These are phyloP conservation scores for Butyriboletus loyo DNA, from an alignment of 768 basidiomycete genomes.

Conservation along the genomic window DNA sequence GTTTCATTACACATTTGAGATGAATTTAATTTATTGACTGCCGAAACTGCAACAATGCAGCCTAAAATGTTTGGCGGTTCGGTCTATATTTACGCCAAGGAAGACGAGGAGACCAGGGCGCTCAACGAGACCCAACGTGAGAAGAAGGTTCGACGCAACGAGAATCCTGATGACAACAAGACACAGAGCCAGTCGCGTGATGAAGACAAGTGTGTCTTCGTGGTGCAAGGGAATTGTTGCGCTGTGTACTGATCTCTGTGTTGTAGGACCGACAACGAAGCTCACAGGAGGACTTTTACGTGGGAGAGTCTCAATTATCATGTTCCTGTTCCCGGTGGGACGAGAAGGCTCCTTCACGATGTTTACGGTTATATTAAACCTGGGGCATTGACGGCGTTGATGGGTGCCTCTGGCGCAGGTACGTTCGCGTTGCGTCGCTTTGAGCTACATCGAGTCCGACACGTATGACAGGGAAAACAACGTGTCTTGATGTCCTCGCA, in stretches of 20 bases:
- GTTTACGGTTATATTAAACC: slow-evolving; percentile 81
- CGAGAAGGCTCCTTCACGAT: slow-evolving; percentile 63
- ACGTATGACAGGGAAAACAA: slow-evolving; percentile 59
- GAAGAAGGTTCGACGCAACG: slow-evolving; percentile 44
- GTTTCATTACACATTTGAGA: slow-evolving; percentile 6
- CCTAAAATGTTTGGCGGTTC: slow-evolving; percentile 36
- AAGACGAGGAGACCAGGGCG: slow-evolving; percentile 50
- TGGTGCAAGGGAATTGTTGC: neutral
- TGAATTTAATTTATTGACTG: neutral
- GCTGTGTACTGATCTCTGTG: neutral
- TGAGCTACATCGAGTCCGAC: neutral
- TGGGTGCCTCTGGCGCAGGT: slow-evolving; percentile 84
- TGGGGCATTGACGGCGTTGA: slow-evolving; percentile 83
- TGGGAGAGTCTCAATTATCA: slow-evolving; percentile 80
- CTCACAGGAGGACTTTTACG: slow-evolving; percentile 53
- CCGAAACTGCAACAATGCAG: slow-evolving; percentile 15
- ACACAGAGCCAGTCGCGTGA: slow-evolving; percentile 19
- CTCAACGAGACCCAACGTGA: slow-evolving; percentile 52
- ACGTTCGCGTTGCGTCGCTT: slow-evolving; percentile 24
- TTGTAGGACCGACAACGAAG: neutral
- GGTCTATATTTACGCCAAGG: slow-evolving; percentile 59
- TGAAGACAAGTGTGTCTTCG: slow-evolving; percentile 12
- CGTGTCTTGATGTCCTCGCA: slow-evolving; percentile 70
- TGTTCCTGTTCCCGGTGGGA: slow-evolving; percentile 65
- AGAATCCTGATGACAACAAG: slow-evolving; percentile 30